Conservation (phyloP, 371 early-diverging fungal genomes). For the Amoeboaphelidium protococcarum region DNA sequence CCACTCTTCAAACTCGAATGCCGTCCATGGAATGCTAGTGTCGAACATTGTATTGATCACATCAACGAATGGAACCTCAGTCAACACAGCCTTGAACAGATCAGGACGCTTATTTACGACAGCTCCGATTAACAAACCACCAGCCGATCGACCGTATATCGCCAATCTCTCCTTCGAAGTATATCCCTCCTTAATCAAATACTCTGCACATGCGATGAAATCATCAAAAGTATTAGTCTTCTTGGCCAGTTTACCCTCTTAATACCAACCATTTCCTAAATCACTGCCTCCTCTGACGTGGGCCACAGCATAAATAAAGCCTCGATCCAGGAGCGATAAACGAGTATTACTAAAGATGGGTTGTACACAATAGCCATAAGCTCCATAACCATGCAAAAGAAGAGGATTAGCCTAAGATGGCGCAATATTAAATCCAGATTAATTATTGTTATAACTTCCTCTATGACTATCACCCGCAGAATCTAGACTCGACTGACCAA, state of each 20-base stretch:
- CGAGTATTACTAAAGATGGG: conserved; percentile 21
- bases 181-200: conserved; percentile 24
- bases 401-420: conserved; percentile 16
- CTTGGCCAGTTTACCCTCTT: conserved; percentile 25
- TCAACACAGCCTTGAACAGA: conserved; percentile 21
- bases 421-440: too few relatives aligned
- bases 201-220: conserved; percentile 20
- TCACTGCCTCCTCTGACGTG: conserved; percentile 32
- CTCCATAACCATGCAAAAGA: conserved; percentile 24
- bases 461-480: too few relatives aligned
- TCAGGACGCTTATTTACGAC: conserved; percentile 25
- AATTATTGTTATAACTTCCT: too few relatives aligned
- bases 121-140: conserved; percentile 26
- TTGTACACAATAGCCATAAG: conserved; percentile 22
- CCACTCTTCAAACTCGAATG: conserved; percentile 25
- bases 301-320: conserved; percentile 32
- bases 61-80: conserved; percentile 25
- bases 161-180: conserved; percentile 18
- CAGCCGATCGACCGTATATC: conserved; percentile 29
- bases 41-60: conserved; percentile 25
- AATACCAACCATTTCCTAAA: conserved; percentile 15
- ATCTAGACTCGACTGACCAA: neutral
- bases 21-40: conserved; percentile 21
- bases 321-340: conserved; percentile 22
- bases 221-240: conserved; percentile 30